These are phyloP conservation scores for Zymoseptoria pseudotritici DNA, from an alignment of 2,329 filamentous ascomycete genomes.

Conservation along the genomic window DNA sequence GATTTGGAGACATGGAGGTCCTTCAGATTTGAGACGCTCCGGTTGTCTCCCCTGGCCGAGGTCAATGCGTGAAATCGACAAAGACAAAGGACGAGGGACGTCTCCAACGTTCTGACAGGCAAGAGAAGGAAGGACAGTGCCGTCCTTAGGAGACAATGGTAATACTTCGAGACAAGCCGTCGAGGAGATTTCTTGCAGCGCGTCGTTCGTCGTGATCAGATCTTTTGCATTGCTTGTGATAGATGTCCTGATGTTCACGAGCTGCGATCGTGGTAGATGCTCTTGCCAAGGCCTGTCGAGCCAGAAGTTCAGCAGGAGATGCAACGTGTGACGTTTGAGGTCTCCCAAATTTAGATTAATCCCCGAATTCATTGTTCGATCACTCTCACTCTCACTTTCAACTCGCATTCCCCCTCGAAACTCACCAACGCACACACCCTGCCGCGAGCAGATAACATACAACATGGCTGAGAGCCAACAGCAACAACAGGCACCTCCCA, in stretches of 20 bases:
- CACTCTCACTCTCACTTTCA: background rate
- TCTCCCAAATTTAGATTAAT: background rate
- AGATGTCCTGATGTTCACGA: too few species aligned
- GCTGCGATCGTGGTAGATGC: background rate
- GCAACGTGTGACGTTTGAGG: too few species aligned
- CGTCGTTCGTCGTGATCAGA: background rate
- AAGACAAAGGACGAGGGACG: background rate
- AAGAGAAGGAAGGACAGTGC: background rate
- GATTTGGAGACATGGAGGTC: background rate
- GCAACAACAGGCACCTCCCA: background rate
- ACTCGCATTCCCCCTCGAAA: background rate
- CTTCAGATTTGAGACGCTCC: too few species aligned
- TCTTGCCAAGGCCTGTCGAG: background rate
- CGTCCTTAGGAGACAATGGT: background rate
- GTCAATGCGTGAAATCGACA: background rate
- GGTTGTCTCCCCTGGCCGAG: too few species aligned
- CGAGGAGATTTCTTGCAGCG: background rate
- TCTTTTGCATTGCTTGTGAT: too few species aligned
- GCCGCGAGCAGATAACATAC: background rate
- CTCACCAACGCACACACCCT: background rate
- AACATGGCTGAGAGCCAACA: background rate
- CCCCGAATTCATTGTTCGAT: background rate
- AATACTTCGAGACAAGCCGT: background rate
- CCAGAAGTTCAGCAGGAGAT: background rate
- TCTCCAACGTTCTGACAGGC: background rate